Base-by-base conservation (phyloP, 495 filamentous ascomycete genomes). In the Tetracladium setigerum region DNA sequence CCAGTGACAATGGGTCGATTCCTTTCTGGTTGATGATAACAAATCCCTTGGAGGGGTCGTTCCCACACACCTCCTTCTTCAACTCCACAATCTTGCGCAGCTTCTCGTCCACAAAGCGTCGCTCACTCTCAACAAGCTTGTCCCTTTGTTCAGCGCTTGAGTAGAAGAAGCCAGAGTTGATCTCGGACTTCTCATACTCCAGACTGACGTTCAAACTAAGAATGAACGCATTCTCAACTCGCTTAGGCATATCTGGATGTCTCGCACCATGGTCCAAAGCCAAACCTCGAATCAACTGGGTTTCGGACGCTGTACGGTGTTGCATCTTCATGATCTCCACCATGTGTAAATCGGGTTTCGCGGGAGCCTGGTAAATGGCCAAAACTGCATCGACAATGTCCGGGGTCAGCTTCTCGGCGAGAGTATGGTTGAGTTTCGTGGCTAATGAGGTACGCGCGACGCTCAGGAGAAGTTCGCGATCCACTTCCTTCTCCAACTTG, bases 241-340 rank as follows among this genome's bases (percentile, higher is more conserved):
- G 74, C 73, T 95, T 95, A 5, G 92, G 88, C 92, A 99, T 99
- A 60, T 99, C 92, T 4, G 92, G 92, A 63, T 99, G 92, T 60
- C 92, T 78, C 4, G 92, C 92, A 55, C 92, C 92, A 65, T 99
- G 92, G 52, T 99, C 92, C 47, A 99, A 70, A 6, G 87, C 92
- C 30, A 99, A 76, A 44, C 92, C 92, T 51, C 83, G 80, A 60
- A 99, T 95, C 35, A 99, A 80, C 59, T 95, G 89, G 19, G 92
- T 99, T 64, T 99, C 92, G 10, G 92, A 86, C 38, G 92, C 91
- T 32, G 85, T 86, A 47, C 91, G 87, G 70, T 99, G 92, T 65
- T 97, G 92, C 92, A 99, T 99, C 62, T 94, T 96, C 94, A 97
- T 97, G 55, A 99, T 96, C 67, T 99, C 92, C 53, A 99, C 76